Evolutionary conservation across 805 yeast species (phyloP).

Genomic region (Saturnispora sekii): DNA sequence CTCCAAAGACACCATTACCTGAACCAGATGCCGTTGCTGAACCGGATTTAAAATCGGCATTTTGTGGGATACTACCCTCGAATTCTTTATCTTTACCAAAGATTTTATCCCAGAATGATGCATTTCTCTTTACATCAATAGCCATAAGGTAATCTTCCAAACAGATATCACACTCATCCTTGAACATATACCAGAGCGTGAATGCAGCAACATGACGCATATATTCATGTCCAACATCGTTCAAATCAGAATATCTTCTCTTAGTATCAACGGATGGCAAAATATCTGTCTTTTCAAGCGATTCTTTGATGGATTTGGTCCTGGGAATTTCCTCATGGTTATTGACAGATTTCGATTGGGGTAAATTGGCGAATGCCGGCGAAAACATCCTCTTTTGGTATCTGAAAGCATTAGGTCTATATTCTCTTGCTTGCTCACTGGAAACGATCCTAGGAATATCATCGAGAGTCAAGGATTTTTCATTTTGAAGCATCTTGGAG

Average conservation of each 20-base stretch:
- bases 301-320: background rate
- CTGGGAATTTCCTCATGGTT: background rate
- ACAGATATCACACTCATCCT: constrained; percentile 17
- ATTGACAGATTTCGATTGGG: constrained; percentile 24
- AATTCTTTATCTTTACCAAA: constrained; percentile 19
- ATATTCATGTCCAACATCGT: constrained; percentile 45
- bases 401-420: constrained; percentile 84
- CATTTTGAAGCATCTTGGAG: constrained; percentile 62
- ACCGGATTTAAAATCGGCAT: constrained; percentile 14
- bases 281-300: background rate
- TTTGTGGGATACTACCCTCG: constrained; percentile 2
- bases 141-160: constrained; percentile 33
- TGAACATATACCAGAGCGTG: constrained; percentile 32
- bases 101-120: constrained; percentile 45
- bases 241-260: constrained; percentile 50
- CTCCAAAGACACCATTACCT: constrained; percentile 60
- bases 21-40: constrained; percentile 12
- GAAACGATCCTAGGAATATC: constrained; percentile 97
- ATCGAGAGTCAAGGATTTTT: constrained; percentile 81
- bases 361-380: constrained; percentile 29
- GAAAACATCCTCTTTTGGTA: constrained; percentile 46
- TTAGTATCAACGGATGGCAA: background rate
- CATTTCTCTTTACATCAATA: constrained; percentile 34
- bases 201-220: constrained; percentile 51
- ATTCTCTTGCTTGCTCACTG: constrained; percentile 90